phyloP scores from a whole-genome alignment of 164 flowering plant genomes.

The Sedum album region DNA sequence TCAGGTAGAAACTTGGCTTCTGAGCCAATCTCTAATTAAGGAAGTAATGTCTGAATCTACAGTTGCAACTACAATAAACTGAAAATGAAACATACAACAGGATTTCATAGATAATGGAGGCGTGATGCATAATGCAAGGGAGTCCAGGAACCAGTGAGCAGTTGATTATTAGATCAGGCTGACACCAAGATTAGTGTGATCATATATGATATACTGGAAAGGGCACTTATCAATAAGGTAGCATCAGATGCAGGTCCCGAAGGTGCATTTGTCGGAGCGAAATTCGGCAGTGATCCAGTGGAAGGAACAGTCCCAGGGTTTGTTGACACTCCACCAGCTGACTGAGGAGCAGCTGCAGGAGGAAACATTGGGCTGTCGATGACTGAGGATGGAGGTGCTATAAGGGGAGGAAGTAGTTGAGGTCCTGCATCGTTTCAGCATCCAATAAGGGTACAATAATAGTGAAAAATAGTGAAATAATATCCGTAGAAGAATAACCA shows the following conservation, averaged over 20 bases:
- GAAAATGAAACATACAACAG: not conserved
- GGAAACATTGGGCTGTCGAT: slow-evolving; percentile 30
- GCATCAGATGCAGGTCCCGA: not conserved
- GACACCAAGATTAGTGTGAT: slow-evolving; percentile 2
- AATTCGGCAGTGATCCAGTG: slow-evolving; percentile 32
- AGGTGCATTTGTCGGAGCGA: not conserved
- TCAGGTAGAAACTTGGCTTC: not conserved
- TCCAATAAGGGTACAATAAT: not conserved
- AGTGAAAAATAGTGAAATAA: not conserved
- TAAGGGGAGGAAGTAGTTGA: slow-evolving; percentile 63
- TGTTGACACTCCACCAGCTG: slow-evolving; percentile 28
- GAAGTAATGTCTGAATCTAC: not conserved
- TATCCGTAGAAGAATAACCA: not conserved
- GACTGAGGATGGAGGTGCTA: slow-evolving; percentile 55
- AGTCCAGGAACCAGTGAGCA: not conserved
- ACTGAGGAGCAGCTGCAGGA: slow-evolving; percentile 67
- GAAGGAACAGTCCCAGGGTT: slow-evolving; percentile 48
- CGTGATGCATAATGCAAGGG: not conserved
- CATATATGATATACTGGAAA: not conserved
- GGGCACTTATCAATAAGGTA: not conserved
- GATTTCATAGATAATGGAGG: not conserved
- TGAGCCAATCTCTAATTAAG: not conserved
- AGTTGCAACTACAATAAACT: not conserved
- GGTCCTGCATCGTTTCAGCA: slow-evolving; percentile 35
- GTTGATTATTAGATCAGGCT: not conserved